Base-by-base conservation (phyloP, 805 yeast genomes). In the Ogataea saltuana region DNA sequence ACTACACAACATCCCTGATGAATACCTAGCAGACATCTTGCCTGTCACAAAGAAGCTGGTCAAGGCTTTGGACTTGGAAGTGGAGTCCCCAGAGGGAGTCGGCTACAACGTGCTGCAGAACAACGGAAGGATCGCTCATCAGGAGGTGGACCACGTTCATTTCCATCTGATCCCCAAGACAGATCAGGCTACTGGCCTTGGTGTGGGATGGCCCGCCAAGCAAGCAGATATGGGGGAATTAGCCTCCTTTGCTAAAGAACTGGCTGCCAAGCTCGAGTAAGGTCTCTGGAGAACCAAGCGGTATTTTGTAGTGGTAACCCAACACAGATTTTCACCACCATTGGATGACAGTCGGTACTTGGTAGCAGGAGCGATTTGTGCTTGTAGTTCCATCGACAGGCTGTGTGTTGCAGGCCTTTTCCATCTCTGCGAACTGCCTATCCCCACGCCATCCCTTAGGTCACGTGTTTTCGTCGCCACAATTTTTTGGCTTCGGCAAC, bases 41-140 rank as follows among this genome's bases (percentile, higher is more conserved):
- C 98, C 98, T 17, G 79, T 87, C 22, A 88, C 90, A 39, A 91
- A 91, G 74, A 88, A 83, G 61, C 71, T 93, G 52, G 89, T 93
- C 46, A 75, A 78, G 51, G 85, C 85, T 5, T 70, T 87, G 48
- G 83, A 77, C 3, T 72, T 83, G 50, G 84, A 78, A 51, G 68
- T 70, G 34, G 84, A 83, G 46, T 78, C 85, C 28, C 75, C 78
- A 12, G 73, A 74, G 4, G 88, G 88, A 15, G 73, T 68, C 38
- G 95, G 96, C 33, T 91, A 91, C 75, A 91, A 91, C 61, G 63
- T 91, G 16, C 71, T 91, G 53, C 98, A 90, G 67, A 93, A 91
- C 74, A 93, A 91, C 56, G 98, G 98, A 38, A 70, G 87, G 61
- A 82, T 90, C 59, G 99, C 98, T 10, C 98, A 93, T 62, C 99